Percentiles rank a stretch among this genome's conserved stretches.
Conservation (phyloP, 2,329 filamentous ascomycete genomes). For the Sordariomycetes sp. region DNA sequence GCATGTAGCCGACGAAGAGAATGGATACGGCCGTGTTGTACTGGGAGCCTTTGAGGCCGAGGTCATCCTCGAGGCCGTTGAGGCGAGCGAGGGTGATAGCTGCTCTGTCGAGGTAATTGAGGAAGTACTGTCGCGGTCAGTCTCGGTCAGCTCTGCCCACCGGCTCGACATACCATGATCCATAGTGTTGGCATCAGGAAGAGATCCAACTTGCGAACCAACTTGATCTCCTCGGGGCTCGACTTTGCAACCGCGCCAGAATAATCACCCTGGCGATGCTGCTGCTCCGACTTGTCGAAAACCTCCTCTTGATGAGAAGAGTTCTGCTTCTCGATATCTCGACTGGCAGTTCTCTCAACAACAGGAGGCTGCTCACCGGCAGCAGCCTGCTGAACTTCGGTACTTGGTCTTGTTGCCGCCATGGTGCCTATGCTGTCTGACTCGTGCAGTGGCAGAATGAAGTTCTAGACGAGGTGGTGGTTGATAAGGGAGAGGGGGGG, state of each 20-base stretch:
- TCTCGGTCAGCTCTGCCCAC: slow-evolving; percentile 1
- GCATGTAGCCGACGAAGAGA: slow-evolving; percentile 21
- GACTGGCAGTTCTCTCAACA: too few relatives aligned
- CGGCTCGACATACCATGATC: slow-evolving; percentile 18
- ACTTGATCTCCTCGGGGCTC: slow-evolving; percentile 18
- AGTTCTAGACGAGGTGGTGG: too few relatives aligned
- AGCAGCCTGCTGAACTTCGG: too few relatives aligned
- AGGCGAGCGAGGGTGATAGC: slow-evolving; percentile 20
- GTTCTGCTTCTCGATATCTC: neutral
- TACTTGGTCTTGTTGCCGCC: too few relatives aligned
- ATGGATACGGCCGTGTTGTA: slow-evolving; percentile 25
- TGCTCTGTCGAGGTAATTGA: slow-evolving; percentile 16
- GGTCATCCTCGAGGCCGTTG: slow-evolving; percentile 46
- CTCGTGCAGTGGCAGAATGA: too few relatives aligned
- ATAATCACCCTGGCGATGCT: slow-evolving; percentile 8
- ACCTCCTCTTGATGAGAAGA: neutral
- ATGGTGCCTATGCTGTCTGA: too few relatives aligned
- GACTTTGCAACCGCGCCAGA: slow-evolving; percentile 19
- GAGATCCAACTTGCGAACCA: slow-evolving; percentile 23
- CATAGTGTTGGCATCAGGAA: slow-evolving; percentile 6
- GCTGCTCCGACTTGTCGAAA: neutral
- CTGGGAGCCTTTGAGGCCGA: slow-evolving; percentile 17
- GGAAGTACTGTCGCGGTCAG: slow-evolving; percentile 6
- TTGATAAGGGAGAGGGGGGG: too few relatives aligned
- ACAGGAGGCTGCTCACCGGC: too few relatives aligned